phyloP scores from a whole-genome alignment of 2,329 filamentous ascomycete genomes.

The Ustulina deusta region DNA sequence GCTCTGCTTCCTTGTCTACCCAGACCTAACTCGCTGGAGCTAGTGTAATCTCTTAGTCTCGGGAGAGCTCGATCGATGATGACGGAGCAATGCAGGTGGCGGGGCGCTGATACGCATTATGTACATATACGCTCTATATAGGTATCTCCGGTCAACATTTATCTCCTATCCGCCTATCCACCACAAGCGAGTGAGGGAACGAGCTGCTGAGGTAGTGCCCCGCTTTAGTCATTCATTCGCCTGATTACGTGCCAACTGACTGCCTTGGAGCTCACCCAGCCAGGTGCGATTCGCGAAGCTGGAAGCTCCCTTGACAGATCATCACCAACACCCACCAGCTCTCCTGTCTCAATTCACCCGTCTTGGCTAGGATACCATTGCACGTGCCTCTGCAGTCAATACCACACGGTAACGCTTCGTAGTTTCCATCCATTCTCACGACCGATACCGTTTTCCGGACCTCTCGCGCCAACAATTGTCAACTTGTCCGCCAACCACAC shows the following conservation, averaged over 20 bases:
- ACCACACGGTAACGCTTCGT: neutral
- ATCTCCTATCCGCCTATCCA: neutral
- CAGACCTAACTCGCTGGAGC: neutral
- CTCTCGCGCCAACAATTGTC: neutral
- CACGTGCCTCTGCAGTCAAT: constrained; percentile 6
- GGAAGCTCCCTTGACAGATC: constrained; percentile 34
- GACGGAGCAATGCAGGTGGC: constrained; percentile 20
- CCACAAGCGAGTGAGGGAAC: neutral
- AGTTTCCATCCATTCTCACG: neutral
- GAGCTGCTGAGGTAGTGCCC: constrained; percentile 26
- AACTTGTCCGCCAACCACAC: constrained; percentile 19
- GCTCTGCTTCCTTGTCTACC: neutral
- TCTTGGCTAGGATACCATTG: neutral
- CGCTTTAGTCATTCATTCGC: constrained; percentile 45
- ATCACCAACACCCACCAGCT: constrained; percentile 37
- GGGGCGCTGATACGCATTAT: constrained; percentile 5
- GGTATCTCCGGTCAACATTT: neutral
- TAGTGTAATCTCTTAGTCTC: neutral
- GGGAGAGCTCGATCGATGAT: constrained; percentile 5
- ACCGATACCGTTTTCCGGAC: neutral
- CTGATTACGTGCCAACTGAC: constrained; percentile 51
- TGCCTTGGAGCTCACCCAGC: constrained; percentile 46
- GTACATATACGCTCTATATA: neutral
- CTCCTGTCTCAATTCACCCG: constrained; percentile 10
- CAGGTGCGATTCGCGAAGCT: constrained; percentile 20